Evolutionary conservation across 768 basidiomycete genomes (phyloP).

Genomic region (Strobilomyces dryophilus): DNA sequence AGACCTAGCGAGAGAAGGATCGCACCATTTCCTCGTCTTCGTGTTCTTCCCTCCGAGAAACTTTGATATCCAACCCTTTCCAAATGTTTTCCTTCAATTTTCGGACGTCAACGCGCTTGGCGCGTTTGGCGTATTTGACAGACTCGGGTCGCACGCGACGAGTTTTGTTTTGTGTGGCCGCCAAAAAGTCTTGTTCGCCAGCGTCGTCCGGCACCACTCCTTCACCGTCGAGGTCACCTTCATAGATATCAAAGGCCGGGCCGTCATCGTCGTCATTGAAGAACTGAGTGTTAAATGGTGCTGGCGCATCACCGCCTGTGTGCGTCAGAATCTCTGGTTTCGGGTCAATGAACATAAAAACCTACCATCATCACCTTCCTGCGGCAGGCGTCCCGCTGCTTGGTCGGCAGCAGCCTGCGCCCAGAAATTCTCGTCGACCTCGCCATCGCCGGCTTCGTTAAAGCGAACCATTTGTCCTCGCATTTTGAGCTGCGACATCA

Average conservation of each 20-base stretch:
- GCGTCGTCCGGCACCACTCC: constrained; percentile 48
- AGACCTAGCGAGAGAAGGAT: not conserved
- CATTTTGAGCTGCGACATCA: constrained; percentile 71
- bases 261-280: constrained; percentile 93
- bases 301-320: constrained; percentile 43
- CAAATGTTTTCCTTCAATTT: constrained; percentile 98
- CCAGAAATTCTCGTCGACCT: constrained; percentile 97
- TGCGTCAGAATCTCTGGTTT: constrained; percentile 8
- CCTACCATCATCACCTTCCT: constrained; percentile 65
- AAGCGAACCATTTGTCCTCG: constrained; percentile 59
- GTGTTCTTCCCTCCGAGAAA: constrained; percentile 36
- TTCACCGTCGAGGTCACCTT: constrained; percentile 46
- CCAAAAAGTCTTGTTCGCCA: constrained; percentile 85
- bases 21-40: constrained; percentile 51
- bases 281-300: constrained; percentile 94
- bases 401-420: constrained; percentile 89
- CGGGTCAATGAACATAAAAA: not conserved
- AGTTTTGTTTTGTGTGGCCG: constrained; percentile 70
- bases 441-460: constrained; percentile 69
- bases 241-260: constrained; percentile 53
- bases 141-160: constrained; percentile 81
- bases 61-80: constrained; percentile 82
- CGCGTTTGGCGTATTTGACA: constrained; percentile 92
- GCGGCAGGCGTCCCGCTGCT: constrained; percentile 51
- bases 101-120: constrained; percentile 94